Percentiles rank a stretch among this genome's conserved stretches.
Evolutionary conservation across 805 yeast species (phyloP).

Genomic region (Metschnikowia lunata): DNA sequence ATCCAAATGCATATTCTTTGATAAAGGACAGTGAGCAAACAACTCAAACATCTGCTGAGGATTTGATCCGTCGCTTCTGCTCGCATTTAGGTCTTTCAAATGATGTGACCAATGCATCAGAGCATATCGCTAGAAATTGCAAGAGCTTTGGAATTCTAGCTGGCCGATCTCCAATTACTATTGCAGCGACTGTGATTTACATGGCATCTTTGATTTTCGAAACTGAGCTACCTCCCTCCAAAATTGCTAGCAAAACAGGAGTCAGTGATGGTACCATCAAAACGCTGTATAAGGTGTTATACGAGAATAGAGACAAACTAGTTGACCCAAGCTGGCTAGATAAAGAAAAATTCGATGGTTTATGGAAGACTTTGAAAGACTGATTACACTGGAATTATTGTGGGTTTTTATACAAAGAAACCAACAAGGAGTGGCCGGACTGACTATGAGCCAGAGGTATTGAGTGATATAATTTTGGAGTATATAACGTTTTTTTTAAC

Average conservation of each 20-base stretch:
- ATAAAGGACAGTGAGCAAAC: conserved; percentile 54
- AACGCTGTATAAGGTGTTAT: conserved; percentile 79
- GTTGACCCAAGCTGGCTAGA: conserved; percentile 77
- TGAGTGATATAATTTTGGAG: too few relatives aligned
- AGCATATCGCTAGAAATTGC: conserved; percentile 83
- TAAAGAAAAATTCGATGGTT: conserved; percentile 51
- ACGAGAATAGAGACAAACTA: conserved; percentile 59
- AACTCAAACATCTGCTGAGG: conserved; percentile 88
- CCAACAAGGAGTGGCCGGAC: too few relatives aligned
- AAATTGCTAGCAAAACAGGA: conserved; percentile 88
- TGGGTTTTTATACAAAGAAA: too few relatives aligned
- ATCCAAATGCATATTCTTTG: conserved; percentile 36
- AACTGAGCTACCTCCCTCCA: conserved; percentile 67
- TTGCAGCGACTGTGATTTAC: conserved; percentile 95
- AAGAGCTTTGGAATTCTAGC: conserved; percentile 91
- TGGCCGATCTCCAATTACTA: conserved; percentile 94
- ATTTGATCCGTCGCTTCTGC: conserved; percentile 91
- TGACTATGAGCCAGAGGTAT: too few relatives aligned
- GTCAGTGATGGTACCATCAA: conserved; percentile 97
- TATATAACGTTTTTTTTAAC: too few relatives aligned
- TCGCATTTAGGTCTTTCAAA: conserved; percentile 86
- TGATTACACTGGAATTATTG: not conserved
- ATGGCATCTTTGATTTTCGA: conserved; percentile 89
- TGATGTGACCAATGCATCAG: conserved; percentile 88
- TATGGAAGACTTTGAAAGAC: conserved; percentile 21